A percentile compares a stretch with the other conserved stretches of the same genome.
Conservation (phyloP, 202 grass and related monocot species). For the Musa balbisiana region DNA sequence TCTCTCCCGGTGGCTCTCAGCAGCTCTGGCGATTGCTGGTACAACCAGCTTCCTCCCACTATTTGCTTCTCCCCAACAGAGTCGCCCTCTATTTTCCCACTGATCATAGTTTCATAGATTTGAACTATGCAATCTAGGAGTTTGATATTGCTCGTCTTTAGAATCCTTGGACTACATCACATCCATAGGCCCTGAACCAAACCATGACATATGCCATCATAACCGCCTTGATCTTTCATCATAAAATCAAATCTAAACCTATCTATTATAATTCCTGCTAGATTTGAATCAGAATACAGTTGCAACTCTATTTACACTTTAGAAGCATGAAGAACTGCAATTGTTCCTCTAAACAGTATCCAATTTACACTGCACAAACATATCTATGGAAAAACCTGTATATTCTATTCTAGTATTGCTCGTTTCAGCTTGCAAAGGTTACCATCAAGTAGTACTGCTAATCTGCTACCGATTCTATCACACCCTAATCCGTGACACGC, state of each 20-base stretch:
- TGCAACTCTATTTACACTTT: background rate
- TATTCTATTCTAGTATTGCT: too few species aligned
- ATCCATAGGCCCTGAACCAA: background rate
- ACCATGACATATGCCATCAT: background rate
- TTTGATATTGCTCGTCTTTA: background rate
- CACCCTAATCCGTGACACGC: too few species aligned
- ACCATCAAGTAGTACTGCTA: too few species aligned
- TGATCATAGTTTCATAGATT: too few species aligned
- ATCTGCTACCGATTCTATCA: too few species aligned
- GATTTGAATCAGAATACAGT: background rate
- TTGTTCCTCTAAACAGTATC: background rate
- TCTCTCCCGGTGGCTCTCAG: too few species aligned
- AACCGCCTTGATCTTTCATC: background rate
- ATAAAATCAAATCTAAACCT: background rate
- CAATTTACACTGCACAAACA: background rate
- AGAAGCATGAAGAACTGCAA: background rate
- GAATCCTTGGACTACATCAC: background rate
- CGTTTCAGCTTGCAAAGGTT: too few species aligned
- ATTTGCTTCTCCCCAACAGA: too few species aligned
- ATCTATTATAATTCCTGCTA: background rate
- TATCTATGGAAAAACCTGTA: background rate
- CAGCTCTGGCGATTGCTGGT: too few species aligned
- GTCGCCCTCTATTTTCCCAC: too few species aligned
- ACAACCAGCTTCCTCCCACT: too few species aligned
- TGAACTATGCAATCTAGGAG: background rate